Evolutionary conservation across 345 rosid genomes (phyloP), one percentile per base, ranked within the genome.

Genomic region (Geranium brycei): DNA sequence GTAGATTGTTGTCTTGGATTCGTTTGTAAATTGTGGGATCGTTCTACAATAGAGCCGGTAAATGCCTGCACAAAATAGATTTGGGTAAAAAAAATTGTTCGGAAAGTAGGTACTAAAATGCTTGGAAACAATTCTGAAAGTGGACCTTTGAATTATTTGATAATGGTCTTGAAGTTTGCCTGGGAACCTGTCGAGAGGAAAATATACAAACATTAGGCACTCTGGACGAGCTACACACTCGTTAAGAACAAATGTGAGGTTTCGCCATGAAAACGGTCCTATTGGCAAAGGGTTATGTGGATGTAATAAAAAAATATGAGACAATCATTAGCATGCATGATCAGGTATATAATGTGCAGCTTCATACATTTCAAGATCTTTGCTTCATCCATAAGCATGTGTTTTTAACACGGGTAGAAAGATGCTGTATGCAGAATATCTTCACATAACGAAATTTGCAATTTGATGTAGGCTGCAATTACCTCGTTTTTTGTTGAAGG

Each of bases 41-140:
- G 96, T 75, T 89, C 98, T 63, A 91, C 75, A 17, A 89, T 77
- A 3, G 83, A 82, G 57, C 95, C 95, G 7, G 85, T 79, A 71
- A 91, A 85, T 55, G 96, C 96, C 95, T 91, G 78, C 69, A 66
- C 13, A 60, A 14, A 61, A 16, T 0, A 18, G 47, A 51, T 3
- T 38, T 4, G 4, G 15, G 31, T 32, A 53, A 58, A 47, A 23
- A 19, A 23, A 23, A 23, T 23, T 23, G 28, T 23, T 23, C 28
- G 28, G 28, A 23, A 23, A 23, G 1, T 23, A 0, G 28, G 28
- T 23, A 31, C 41, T 59, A 11, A 65, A 18, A 13, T 57, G n/a
- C 35, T 51, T 66, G 47, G 51, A 19, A 31, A 60, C 18, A 70
- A n/a, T 53, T 31, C 23, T 12, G 40, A 8, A 60, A 30, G 51